Base-by-base conservation (phyloP, 2,329 filamentous ascomycete species). In the Penicillium aurantiogriseum region DNA sequence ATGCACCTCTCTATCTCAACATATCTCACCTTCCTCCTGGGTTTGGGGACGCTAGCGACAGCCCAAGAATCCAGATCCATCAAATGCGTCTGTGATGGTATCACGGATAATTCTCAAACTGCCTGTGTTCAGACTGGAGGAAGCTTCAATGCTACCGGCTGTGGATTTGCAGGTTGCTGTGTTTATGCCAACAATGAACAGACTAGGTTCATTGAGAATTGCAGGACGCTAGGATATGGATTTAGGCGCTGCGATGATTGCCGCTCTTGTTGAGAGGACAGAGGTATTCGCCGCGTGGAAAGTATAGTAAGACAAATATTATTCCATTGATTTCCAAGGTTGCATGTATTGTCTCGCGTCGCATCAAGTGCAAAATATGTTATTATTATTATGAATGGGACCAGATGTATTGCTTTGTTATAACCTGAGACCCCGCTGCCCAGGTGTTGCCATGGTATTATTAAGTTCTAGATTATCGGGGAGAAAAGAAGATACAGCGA, bases 401-500 rank as follows among this genome's bases (percentile, higher is more conserved):
- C 11, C 21, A 21, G 4, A 21, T n/a, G 15, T 17, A 4, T 25
- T 36, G 29, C n/a, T 29, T 42, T 13, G 5, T 4, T 46, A n/a
- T 36, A 46, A 52, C 29, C 40, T n/a, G 29, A 31, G 27, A 47
- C 17, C 21, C 33, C 15, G 15, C 29, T 36, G 42, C 21, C n/a
- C n/a, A n/a, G n/a, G n/a, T n/a, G n/a, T n/a, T 52, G 27, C 42
- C 23, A 29, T 29, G 33, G 27, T 38, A 53, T 53, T 42, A 63
- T 55, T 62, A 65, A 60, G 56, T 61, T 62, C 59, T 55, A 56
- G 29, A 57, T 52, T 54, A 36, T 49, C 7, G 33, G 51, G 51
- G 39, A 48, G 52, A 15, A 25, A 57, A 56, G 51, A 54, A 52
- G 56, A 65, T 51, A 59, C 43, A 61, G 58, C 29, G 59, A 60